phyloP scores from a whole-genome alignment of 331 rosid genomes.

The Saraca asoca region DNA sequence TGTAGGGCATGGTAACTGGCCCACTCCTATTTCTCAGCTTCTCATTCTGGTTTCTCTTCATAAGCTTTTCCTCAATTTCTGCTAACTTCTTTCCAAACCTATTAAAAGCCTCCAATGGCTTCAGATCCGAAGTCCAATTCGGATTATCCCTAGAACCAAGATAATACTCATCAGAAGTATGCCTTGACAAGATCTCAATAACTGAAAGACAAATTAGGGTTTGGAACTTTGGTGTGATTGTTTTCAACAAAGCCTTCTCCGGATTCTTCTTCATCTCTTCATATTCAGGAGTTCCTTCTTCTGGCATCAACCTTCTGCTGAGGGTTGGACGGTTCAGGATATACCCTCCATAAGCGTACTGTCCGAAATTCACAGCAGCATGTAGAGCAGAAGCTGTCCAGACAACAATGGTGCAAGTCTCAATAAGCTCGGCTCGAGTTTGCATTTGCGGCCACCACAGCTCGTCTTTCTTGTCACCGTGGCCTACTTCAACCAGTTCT shows the following conservation, averaged over 20 bases:
- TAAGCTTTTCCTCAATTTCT: conserved; percentile 44
- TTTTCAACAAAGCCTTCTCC: conserved; percentile 51
- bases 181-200: conserved; percentile 69
- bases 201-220: conserved; percentile 57
- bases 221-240: conserved; percentile 60
- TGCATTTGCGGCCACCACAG: conserved; percentile 81
- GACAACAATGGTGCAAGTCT: conserved; percentile 54
- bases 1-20: conserved; percentile 56
- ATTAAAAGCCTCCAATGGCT: conserved; percentile 53
- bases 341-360: conserved; percentile 67
- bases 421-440: conserved; percentile 49
- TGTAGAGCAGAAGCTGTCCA: conserved; percentile 81
- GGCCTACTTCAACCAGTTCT: conserved; percentile 66
- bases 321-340: conserved; percentile 59
- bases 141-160: conserved; percentile 59
- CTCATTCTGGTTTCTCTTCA: conserved; percentile 44
- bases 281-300: conserved; percentile 56
- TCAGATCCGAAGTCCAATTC: conserved; percentile 55
- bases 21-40: conserved; percentile 55
- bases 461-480: conserved; percentile 60
- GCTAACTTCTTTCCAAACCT: conserved; percentile 51
- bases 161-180: conserved; percentile 67
- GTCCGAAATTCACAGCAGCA: conserved; percentile 78
- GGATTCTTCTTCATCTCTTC: conserved; percentile 52
- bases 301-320: conserved; percentile 64